Base-by-base conservation (phyloP, 306 rosid species). In the Gastrolobium bilobum region DNA sequence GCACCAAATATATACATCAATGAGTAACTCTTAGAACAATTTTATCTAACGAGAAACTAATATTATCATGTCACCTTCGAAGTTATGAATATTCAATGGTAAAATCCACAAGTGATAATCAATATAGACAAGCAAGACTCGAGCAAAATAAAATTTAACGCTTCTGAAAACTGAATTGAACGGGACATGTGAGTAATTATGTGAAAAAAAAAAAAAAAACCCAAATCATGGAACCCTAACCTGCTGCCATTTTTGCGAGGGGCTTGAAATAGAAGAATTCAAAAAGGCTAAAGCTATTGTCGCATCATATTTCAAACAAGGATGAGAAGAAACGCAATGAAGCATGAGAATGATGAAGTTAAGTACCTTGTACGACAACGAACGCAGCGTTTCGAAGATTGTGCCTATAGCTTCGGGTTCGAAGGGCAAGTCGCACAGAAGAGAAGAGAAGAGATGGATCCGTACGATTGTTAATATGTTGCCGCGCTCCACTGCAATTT, bases 1-100 rank as follows among this genome's bases (percentile, higher is more conserved):
- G 30, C 59, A 47, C 29, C 83, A 66, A 40, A 51, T 43, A n/a
- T 10, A 5, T 34, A 61, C 10, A 63, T 14, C 69, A 84, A 4
- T 48, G 31, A 48, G 61, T 20, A 44, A 62, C 11, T 10, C 50
- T 44, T 54, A 15, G 46, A 43, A 68, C 54, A 33, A 62, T 26
- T 6, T 10, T 29, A 47, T 37, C 53, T 6, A 61, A 37, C 64
- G 15, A 37, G 43, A 7, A 48, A 48, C 47, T 13, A 20, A 33
- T 6, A 39, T 14, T 14, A 0, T 11, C 53, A 33, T 48, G 60
- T 61, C 4, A 7, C 7, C 61, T 33, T 10, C 3, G 30, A 47
- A 57, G 42, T 29, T 7, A 4, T 10, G 30, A 75, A 58, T 39
- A 74, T 35, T 46, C 53, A 73, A 56, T 4, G 5, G 54, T 3